phyloP scores from a whole-genome alignment of 83 land plant species.

The Thuja plicata region DNA sequence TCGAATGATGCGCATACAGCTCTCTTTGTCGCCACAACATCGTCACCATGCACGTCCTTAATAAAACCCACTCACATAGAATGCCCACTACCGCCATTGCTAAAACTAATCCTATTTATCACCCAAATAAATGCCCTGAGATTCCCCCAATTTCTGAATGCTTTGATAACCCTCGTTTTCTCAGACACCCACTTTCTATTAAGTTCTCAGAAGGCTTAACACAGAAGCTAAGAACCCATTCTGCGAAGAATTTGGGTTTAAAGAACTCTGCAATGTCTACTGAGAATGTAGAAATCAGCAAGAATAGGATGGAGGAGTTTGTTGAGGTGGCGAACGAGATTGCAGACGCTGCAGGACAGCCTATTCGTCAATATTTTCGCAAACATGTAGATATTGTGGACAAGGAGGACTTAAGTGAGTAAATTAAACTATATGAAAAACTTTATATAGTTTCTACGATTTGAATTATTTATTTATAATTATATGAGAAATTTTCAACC shows the following conservation, averaged over 20 bases:
- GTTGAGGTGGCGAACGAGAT: conserved; percentile 47
- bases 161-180: neutral
- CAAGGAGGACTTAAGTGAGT: conserved; percentile 72
- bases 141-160: neutral
- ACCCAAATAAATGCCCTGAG: neutral
- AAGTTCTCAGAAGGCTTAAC: neutral
- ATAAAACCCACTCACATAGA: neutral
- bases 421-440: too few relatives aligned
- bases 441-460: too few relatives aligned
- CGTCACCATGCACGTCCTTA: neutral
- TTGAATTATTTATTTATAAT: too few relatives aligned
- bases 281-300: neutral
- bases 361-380: conserved; percentile 69
- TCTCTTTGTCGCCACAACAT: neutral
- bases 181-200: neutral
- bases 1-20: neutral
- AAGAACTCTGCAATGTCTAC: neutral
- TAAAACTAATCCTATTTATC: neutral
- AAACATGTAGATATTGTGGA: conserved; percentile 62
- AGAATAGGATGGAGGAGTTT: conserved; percentile 43
- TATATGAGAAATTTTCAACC: too few relatives aligned
- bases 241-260: neutral
- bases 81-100: neutral
- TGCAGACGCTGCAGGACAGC: conserved; percentile 74
- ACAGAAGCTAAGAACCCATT: neutral